phyloP scores from a whole-genome alignment of 331 rosid species.

The Spiraea crenata region DNA sequence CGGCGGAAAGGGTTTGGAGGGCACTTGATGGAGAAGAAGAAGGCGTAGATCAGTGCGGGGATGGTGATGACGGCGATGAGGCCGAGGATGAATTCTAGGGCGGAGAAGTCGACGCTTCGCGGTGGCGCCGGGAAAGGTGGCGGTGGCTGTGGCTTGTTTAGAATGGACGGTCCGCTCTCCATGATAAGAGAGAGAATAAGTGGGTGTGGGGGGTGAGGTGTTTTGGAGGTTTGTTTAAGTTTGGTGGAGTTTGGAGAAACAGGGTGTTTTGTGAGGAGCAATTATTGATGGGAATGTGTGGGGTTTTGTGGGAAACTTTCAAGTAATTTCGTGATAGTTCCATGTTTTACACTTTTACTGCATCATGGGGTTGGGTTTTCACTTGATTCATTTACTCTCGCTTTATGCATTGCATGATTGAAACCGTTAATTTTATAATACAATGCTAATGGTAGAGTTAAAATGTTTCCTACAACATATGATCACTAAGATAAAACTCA shows the following conservation, averaged over 20 bases:
- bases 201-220: background rate
- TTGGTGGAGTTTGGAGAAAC: background rate
- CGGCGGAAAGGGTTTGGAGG: conserved; percentile 42
- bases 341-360: background rate
- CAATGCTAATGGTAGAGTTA: too few relatives aligned
- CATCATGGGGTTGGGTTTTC: too few relatives aligned
- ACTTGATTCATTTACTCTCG: too few relatives aligned
- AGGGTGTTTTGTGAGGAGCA: background rate
- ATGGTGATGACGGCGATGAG: conserved; percentile 68
- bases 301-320: background rate
- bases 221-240: background rate
- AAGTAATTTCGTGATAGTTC: conserved; percentile 3
- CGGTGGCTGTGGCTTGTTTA: conserved; percentile 37
- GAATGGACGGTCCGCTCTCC: conserved; percentile 24
- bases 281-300: background rate
- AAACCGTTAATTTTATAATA: too few relatives aligned
- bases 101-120: conserved; percentile 62
- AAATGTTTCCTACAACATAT: too few relatives aligned
- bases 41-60: conserved; percentile 70
- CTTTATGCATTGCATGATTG: too few relatives aligned
- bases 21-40: conserved; percentile 68
- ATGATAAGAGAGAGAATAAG: conserved; percentile 16
- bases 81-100: conserved; percentile 75
- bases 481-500: too few relatives aligned
- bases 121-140: conserved; percentile 34